phyloP scores from a whole-genome alignment of 371 early-diverging fungal species.

The Circinella umbellata region DNA sequence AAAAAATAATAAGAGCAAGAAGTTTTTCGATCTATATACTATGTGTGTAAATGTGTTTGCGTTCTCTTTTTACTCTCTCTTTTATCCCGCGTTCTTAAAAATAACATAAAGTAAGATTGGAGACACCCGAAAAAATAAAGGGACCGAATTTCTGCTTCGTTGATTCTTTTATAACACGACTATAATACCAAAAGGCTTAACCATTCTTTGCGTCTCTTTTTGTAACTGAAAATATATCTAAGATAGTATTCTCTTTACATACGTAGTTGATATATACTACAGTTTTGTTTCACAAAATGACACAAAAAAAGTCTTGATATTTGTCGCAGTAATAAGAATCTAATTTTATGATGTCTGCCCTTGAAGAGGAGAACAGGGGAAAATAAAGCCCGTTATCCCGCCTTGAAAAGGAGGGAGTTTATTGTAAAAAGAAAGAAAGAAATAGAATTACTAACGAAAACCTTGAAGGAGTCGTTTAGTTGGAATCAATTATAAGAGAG shows the following conservation, averaged over 20 bases:
- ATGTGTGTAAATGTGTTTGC: neutral
- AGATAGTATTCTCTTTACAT: no score
- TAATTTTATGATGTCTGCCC: neutral
- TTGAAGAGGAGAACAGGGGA: neutral
- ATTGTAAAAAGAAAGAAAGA: no score
- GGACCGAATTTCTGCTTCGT: no score
- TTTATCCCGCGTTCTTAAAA: no score
- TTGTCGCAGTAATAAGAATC: neutral
- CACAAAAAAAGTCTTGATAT: neutral
- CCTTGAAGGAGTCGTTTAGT: slow-evolving; percentile 3
- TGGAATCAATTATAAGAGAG: neutral
- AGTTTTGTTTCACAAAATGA: neutral
- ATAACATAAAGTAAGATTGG: neutral
- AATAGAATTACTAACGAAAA: neutral
- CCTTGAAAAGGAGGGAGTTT: slow-evolving; percentile 8
- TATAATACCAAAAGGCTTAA: no score
- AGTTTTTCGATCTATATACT: neutral
- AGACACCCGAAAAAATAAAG: neutral
- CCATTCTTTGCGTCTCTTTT: no score
- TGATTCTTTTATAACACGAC: no score
- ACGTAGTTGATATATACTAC: no score
- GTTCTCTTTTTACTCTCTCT: no score
- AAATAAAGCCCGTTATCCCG: slow-evolving; percentile 3
- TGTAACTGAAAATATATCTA: no score
- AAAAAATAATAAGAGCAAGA: slow-evolving; percentile 1